Evolutionary conservation across 495 filamentous ascomycete species (phyloP).

Genomic region (Chaetomidium leptoderma): DNA sequence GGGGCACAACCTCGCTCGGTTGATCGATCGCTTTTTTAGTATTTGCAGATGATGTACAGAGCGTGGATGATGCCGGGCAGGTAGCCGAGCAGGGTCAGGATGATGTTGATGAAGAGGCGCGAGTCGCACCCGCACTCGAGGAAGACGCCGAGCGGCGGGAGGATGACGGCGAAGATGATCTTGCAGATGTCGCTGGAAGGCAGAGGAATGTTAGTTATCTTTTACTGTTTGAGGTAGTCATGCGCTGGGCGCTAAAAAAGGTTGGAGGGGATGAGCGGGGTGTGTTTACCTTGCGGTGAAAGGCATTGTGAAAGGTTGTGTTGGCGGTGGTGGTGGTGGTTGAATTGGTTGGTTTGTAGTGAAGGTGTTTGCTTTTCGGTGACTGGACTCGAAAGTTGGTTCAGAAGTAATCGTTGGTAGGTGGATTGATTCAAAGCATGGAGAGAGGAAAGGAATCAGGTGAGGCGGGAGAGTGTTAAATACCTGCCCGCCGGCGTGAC

Average conservation of each 20-base stretch:
- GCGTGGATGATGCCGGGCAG: constrained; percentile 65
- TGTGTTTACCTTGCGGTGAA: constrained; percentile 47
- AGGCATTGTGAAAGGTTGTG: too few species aligned
- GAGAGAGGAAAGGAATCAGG: neutral
- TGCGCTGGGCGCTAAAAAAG: too few species aligned
- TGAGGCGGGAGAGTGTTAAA: neutral
- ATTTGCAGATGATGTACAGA: constrained; percentile 52
- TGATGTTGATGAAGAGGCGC: constrained; percentile 89
- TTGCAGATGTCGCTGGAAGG: constrained; percentile 76
- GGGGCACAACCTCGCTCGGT: neutral
- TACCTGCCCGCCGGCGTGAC: neutral
- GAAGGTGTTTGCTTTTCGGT: neutral
- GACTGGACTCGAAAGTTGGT: neutral
- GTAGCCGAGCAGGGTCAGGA: constrained; percentile 71
- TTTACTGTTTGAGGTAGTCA: neutral
- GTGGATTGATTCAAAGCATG: neutral
- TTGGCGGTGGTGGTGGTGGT: constrained; percentile 4
- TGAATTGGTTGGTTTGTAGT: neutral
- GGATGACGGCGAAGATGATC: constrained; percentile 82
- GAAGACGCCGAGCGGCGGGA: constrained; percentile 86
- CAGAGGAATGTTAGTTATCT: constrained; percentile 1
- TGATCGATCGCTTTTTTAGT: constrained; percentile 29
- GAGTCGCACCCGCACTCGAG: constrained; percentile 82
- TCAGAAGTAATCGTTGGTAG: neutral
- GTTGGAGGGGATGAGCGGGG: too few species aligned